These are phyloP conservation scores for Trifolium pratense DNA, from an alignment of 306 rosid genomes.

Conservation along the genomic window DNA sequence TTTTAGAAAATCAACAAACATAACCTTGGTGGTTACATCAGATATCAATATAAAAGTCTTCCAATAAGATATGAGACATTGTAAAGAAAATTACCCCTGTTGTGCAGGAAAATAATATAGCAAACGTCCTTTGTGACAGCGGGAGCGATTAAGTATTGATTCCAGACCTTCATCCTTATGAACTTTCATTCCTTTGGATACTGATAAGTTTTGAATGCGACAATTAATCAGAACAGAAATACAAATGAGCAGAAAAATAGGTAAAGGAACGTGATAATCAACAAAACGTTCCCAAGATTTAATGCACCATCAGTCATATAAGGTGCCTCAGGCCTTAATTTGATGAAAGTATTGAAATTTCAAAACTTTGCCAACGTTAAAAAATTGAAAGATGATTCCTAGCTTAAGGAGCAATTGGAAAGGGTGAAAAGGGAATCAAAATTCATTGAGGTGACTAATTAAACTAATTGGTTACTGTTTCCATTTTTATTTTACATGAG, in stretches of 20 bases:
- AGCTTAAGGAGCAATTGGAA: constrained; percentile 13
- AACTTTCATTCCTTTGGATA: constrained; percentile 65
- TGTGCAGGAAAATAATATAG: constrained; percentile 89
- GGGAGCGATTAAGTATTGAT: constrained; percentile 70
- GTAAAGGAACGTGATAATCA: constrained; percentile 15
- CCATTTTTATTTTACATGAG: background rate
- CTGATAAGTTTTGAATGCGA: constrained; percentile 54
- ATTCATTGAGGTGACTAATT: constrained; percentile 10
- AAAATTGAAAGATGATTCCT: constrained; percentile 19
- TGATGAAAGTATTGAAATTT: constrained; percentile 3
- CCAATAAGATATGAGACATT: constrained; percentile 25
- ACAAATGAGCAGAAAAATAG: constrained; percentile 28
- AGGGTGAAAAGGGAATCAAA: background rate
- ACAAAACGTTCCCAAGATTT: constrained; percentile 19
- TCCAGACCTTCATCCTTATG: constrained; percentile 74
- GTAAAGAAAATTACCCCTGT: constrained; percentile 55
- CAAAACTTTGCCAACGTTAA: constrained; percentile 11
- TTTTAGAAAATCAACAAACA: constrained; percentile 4
- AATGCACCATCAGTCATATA: constrained; percentile 8
- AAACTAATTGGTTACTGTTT: background rate
- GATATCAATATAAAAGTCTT: constrained; percentile 23
- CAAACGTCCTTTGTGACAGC: constrained; percentile 95
- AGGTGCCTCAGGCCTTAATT: constrained; percentile 8
- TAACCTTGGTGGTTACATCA: background rate
- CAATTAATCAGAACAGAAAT: constrained; percentile 33